Evolutionary conservation across 2,329 filamentous ascomycete species (phyloP).

Genomic region (Trichoderma aggressivum): DNA sequence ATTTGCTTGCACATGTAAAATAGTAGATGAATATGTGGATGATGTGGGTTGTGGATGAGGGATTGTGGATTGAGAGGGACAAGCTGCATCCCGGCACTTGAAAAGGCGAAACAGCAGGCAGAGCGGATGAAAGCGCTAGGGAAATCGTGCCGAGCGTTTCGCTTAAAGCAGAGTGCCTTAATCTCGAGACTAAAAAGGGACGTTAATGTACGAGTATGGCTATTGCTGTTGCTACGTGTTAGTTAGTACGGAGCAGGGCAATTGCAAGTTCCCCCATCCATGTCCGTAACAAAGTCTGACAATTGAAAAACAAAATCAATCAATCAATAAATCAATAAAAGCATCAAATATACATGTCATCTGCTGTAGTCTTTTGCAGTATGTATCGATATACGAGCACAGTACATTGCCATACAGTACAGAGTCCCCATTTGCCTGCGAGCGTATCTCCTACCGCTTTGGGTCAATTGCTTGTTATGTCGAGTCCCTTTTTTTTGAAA

Average conservation of each 20-base stretch:
- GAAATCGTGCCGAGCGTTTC: not conserved
- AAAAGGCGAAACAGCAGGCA: not conserved
- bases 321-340: not conserved
- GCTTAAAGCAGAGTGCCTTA: not conserved
- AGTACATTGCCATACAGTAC: not conserved
- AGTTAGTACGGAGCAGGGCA: too few relatives aligned
- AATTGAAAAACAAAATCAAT: not conserved
- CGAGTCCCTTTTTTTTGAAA: not conserved
- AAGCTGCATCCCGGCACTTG: not conserved
- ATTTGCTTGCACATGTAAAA: not conserved
- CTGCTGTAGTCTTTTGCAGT: not conserved
- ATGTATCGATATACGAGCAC: not conserved
- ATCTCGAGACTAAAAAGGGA: not conserved
- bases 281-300: not conserved
- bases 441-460: conserved; percentile 6
- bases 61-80: not conserved
- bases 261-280: too few relatives aligned
- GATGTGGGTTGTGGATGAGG: not conserved
- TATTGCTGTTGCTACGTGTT: not conserved
- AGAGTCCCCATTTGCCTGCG: not conserved
- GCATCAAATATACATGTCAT: not conserved
- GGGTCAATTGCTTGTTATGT: not conserved
- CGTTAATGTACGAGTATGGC: not conserved
- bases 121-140: not conserved
- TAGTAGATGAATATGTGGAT: not conserved